Evolutionary conservation across 202 grass and related monocot genomes (phyloP).

Genomic region (Carex sylvatica): DNA sequence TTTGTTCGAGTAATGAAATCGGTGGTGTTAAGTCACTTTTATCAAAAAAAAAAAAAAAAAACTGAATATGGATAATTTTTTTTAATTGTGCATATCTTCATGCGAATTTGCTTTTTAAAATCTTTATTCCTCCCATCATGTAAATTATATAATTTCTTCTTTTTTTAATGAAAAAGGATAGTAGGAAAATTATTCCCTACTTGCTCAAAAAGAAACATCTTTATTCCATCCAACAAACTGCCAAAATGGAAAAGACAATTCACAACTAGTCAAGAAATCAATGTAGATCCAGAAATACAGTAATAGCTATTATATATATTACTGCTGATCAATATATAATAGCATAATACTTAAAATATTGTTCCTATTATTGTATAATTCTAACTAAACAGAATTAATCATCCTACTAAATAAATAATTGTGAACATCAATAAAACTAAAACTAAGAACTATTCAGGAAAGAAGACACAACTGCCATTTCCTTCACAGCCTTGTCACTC

Average conservation of each 20-base stretch:
- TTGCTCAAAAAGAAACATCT: neutral
- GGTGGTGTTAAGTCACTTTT: too few relatives aligned
- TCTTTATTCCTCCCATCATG: too few relatives aligned
- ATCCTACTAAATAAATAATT: slow-evolving; percentile 13
- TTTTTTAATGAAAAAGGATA: too few relatives aligned
- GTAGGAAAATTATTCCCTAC: too few relatives aligned
- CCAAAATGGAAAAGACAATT: slow-evolving; percentile 2
- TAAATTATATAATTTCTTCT: too few relatives aligned
- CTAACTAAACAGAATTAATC: neutral
- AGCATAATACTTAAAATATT: neutral
- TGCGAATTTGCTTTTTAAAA: too few relatives aligned
- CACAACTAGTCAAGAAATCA: neutral
- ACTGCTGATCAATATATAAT: too few relatives aligned
- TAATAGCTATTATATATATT: too few relatives aligned
- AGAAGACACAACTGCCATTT: slow-evolving; percentile 20
- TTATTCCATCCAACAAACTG: neutral
- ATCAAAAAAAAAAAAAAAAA: too few relatives aligned
- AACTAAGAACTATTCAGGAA: slow-evolving; percentile 37
- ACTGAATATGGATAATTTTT: too few relatives aligned
- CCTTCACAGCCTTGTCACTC: slow-evolving; percentile 20
- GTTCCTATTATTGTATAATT: neutral
- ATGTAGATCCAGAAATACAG: neutral
- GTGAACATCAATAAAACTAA: neutral
- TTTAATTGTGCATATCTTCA: too few relatives aligned
- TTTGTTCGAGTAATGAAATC: too few relatives aligned